Percentiles rank a stretch among this genome's conserved stretches.
Conservation (phyloP, 2,329 filamentous ascomycete species). For the Atkinsonella hypoxylon region DNA sequence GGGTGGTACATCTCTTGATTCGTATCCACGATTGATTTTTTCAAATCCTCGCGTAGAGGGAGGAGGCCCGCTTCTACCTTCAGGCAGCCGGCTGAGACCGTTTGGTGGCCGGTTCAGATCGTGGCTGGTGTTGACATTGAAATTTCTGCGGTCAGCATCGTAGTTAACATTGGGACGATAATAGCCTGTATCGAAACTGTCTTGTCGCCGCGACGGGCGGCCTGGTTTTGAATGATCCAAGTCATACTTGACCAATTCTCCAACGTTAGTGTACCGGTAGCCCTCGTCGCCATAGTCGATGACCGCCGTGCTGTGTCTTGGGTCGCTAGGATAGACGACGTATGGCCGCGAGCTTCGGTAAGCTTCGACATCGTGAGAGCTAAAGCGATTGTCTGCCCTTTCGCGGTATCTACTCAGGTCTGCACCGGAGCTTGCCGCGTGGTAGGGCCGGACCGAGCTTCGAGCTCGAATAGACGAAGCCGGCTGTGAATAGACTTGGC, state of each 20-base stretch:
- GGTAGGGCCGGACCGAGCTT: conserved; percentile 35
- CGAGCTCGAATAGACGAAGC: conserved; percentile 43
- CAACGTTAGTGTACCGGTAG: conserved; percentile 52
- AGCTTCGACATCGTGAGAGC: conserved; percentile 28
- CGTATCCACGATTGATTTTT: conserved; percentile 47
- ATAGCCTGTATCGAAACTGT: conserved; percentile 44
- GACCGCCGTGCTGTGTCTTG: conserved; percentile 30
- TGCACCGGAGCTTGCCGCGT: conserved; percentile 37
- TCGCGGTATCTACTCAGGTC: conserved; percentile 39
- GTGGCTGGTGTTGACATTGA: conserved; percentile 33
- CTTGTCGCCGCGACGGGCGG: conserved; percentile 29
- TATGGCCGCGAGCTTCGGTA: conserved; percentile 36
- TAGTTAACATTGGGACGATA: conserved; percentile 44
- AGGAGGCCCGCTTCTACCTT: conserved; percentile 42
- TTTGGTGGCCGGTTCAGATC: conserved; percentile 34
- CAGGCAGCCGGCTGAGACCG: conserved; percentile 23
- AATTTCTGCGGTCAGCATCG: conserved; percentile 31
- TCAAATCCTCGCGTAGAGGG: conserved; percentile 61
- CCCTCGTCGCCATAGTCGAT: conserved; percentile 46
- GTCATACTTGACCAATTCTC: conserved; percentile 50
- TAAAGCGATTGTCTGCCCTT: conserved; percentile 31
- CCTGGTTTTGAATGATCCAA: conserved; percentile 37
- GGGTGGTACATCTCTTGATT: conserved; percentile 30
- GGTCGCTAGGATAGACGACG: conserved; percentile 30
- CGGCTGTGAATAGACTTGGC: conserved; percentile 42